Evolutionary conservation across 371 early-diverging fungal genomes (phyloP), one percentile per base, ranked within the genome.

Genomic region (Chytridiales sp.): DNA sequence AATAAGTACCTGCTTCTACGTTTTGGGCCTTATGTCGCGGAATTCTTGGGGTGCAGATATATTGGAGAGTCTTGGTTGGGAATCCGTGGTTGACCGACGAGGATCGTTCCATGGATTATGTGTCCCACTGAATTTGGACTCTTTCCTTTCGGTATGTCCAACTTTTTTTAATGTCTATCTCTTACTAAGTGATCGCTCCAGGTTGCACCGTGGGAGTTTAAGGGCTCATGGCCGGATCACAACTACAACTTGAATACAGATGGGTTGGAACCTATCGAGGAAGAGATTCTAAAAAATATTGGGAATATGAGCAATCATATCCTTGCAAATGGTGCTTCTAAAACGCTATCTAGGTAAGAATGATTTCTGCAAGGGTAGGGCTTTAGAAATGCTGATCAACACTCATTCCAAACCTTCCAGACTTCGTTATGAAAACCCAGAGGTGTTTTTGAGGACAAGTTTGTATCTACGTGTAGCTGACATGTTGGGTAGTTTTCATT

Each of bases 261-360:
- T 42, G 13, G 26, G 30, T 39, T 71, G 9, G 69, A 87, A 60
- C 55, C 70, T 13, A 70, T 83, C 13, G 85, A 84, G 59, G 64
- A 76, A 42, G 89, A 88, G 61, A 84, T 92, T 29, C 63, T 93
- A 13, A 81, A 80, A 60, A 75, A 83, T 34, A 81, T 90, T 50
- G 90, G 91, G 35, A 89, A 90, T 60, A 78, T 94, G 71, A 85
- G 87, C 52, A 94, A 92, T 62, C 89, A 92, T 58, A 88, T 94
- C 44, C 71, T 91, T n/a, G 86, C 91, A 1, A 87, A 83, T 59
- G 85, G 86, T 13, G 89, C 89, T 0, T 87, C 87, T 19, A 86
- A 85, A 59, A 76, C 76, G 21, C 62, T 93, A 11, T 79, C 87
- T 40, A 80, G 69, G 88, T 84, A 76, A 21, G 64, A 26, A 21